These are phyloP conservation scores for Capronia epimyces DNA, from an alignment of 2,329 filamentous ascomycete genomes.

Conservation along the genomic window DNA sequence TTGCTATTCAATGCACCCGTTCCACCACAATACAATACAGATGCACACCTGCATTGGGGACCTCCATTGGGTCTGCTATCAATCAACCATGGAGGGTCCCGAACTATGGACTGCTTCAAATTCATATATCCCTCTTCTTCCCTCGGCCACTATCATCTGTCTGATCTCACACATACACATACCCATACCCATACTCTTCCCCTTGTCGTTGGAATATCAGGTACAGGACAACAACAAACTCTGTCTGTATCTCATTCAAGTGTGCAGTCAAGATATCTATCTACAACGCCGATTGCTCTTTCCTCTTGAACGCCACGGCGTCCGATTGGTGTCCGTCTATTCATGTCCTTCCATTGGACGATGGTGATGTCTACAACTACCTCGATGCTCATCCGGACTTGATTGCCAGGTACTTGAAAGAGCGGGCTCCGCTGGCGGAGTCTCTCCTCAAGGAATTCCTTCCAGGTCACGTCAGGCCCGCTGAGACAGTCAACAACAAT, in stretches of 20 bases:
- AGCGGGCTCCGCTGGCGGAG: conserved; percentile 4
- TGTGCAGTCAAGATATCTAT: conserved; percentile 14
- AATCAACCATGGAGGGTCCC: neutral
- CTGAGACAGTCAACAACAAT: neutral
- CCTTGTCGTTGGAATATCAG: neutral
- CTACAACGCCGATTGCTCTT: conserved; percentile 9
- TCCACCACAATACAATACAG: neutral
- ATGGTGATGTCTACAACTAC: conserved; percentile 9
- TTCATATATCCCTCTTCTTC: neutral
- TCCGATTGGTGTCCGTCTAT: conserved; percentile 4
- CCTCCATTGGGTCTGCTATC: neutral
- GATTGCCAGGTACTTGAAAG: conserved; percentile 10
- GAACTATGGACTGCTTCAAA: neutral
- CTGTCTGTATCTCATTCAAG: neutral
- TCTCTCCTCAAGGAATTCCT: conserved; percentile 1
- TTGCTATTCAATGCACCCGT: neutral
- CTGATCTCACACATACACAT: too few species aligned
- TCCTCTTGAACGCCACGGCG: conserved; percentile 12
- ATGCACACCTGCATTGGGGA: neutral
- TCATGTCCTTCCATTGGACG: conserved; percentile 8
- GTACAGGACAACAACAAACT: neutral
- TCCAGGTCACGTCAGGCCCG: neutral
- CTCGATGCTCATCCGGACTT: conserved; percentile 17
- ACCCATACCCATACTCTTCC: too few species aligned
- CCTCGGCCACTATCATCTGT: too few species aligned